Evolutionary conservation across 441 rosid genomes (phyloP).

Genomic region (Euphorbia celastroides): DNA sequence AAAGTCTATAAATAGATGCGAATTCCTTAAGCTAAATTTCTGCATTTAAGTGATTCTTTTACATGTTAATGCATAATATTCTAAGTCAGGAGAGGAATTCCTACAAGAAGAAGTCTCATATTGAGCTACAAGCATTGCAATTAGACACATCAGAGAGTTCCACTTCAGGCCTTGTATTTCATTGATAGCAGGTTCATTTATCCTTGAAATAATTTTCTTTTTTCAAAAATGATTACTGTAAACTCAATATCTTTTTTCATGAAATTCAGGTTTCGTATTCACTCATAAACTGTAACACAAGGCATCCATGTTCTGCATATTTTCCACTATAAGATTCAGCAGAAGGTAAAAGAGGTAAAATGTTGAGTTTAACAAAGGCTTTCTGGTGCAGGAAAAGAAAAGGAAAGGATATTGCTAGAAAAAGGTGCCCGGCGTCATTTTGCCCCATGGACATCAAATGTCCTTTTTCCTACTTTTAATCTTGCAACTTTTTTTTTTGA

Average conservation of each 20-base stretch:
- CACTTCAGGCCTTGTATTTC: not conserved
- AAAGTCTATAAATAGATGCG: not conserved
- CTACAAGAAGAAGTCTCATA: not conserved
- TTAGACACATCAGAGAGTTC: not conserved
- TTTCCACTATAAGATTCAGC: not conserved
- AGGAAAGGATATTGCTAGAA: not conserved
- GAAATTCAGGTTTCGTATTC: not conserved
- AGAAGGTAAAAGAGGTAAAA: not conserved
- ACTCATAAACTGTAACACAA: not conserved
- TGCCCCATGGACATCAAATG: not conserved
- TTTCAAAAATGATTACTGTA: not conserved
- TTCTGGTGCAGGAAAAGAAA: not conserved
- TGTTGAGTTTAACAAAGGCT: not conserved
- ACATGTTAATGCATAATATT: not conserved
- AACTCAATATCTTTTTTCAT: not conserved
- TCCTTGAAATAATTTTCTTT: not conserved
- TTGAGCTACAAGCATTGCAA: not conserved
- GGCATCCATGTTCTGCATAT: not conserved
- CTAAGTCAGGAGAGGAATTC: not conserved
- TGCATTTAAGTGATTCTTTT: not conserved
- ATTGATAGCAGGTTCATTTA: not conserved
- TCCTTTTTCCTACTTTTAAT: not conserved
- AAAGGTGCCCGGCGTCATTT: conserved; percentile 1
- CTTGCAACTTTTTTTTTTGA: too few relatives aligned
- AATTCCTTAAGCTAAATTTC: not conserved